phyloP scores from a whole-genome alignment of 805 yeast genomes.

The Metschnikowia orientalis region DNA sequence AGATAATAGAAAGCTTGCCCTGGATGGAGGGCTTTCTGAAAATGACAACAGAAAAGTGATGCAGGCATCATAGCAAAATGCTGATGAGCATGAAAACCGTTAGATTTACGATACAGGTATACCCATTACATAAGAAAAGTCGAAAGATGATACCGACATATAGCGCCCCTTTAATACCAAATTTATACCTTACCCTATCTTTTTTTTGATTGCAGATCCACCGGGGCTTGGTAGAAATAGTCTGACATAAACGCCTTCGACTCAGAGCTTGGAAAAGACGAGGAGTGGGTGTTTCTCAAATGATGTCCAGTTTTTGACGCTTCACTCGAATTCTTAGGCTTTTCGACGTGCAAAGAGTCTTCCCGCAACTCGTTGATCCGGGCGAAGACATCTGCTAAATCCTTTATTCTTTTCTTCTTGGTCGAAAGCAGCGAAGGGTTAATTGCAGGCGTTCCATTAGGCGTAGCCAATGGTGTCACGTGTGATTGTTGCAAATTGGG shows the following conservation, averaged over 20 bases:
- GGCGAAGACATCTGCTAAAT: conserved; percentile 38
- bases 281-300: conserved; percentile 4
- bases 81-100: too few relatives aligned
- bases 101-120: too few relatives aligned
- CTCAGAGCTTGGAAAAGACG: conserved; percentile 15
- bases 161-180: too few relatives aligned
- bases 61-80: too few relatives aligned
- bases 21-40: too few relatives aligned
- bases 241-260: conserved; percentile 18
- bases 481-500: conserved; percentile 22
- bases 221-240: conserved; percentile 15
- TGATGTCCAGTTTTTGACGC: too few relatives aligned
- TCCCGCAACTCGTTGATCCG: conserved; percentile 36
- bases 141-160: too few relatives aligned
- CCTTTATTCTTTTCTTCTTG: conserved; percentile 36
- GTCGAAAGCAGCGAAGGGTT: conserved; percentile 29
- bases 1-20: too few relatives aligned
- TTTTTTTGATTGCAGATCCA: too few relatives aligned
- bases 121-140: too few relatives aligned
- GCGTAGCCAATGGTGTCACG: conserved; percentile 14
- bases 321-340: conserved; percentile 8
- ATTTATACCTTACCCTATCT: too few relatives aligned
- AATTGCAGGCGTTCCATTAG: conserved; percentile 19
- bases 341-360: conserved; percentile 4
- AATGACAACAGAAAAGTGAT: too few relatives aligned